Percentiles rank a stretch among this genome's conserved stretches.
These are phyloP conservation scores for Seiridium cupressi DNA, from an alignment of 2,329 filamentous ascomycete genomes.

Conservation along the genomic window DNA sequence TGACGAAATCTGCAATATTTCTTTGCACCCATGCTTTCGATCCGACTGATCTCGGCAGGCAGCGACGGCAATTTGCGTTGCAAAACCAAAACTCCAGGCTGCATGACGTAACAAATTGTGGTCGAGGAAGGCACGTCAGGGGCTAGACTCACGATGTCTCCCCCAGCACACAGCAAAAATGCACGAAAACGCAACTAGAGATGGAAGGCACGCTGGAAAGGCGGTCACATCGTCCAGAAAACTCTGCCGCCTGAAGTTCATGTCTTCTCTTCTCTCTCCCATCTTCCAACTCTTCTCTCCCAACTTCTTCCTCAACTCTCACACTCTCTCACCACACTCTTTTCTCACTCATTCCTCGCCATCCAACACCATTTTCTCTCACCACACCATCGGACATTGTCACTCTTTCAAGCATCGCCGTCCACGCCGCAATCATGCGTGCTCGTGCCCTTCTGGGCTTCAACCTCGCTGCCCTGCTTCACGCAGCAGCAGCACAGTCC, in stretches of 20 bases:
- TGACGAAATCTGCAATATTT: too few species aligned
- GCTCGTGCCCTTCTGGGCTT: constrained; percentile 4
- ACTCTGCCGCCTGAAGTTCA: constrained; percentile 6
- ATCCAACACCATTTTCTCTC: not conserved
- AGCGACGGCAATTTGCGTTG: not conserved
- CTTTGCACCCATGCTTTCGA: not conserved
- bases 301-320: constrained; percentile 6
- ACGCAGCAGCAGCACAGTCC: constrained; percentile 2
- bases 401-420: not conserved
- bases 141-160: not conserved
- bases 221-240: not conserved
- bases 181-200: not conserved
- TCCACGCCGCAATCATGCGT: constrained; percentile 2
- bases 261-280: constrained; percentile 4
- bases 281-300: constrained; percentile 11
- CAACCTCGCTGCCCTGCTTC: constrained; percentile 4
- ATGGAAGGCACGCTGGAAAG: constrained; percentile 3
- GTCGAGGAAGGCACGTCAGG: not conserved
- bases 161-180: not conserved
- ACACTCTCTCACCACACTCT: constrained; percentile 6
- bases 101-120: not conserved
- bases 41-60: not conserved
- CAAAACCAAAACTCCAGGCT: not conserved
- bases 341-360: not conserved
- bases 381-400: not conserved